phyloP scores from a whole-genome alignment of 2,329 filamentous ascomycete genomes.

The Ascosphaera pollenicola region DNA sequence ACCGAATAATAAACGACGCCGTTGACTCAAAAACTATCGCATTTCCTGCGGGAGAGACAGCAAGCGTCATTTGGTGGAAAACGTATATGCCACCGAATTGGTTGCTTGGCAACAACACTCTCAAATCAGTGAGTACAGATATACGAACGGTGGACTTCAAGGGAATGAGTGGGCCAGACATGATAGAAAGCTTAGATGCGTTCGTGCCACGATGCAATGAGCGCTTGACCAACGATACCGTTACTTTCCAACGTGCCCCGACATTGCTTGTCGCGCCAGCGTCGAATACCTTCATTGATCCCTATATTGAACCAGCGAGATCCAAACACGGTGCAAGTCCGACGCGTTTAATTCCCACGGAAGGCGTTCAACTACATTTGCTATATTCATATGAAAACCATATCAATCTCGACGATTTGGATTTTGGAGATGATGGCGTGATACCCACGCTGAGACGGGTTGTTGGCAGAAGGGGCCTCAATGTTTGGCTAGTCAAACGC shows the following conservation, averaged over 20 bases:
- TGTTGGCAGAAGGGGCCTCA: constrained; percentile 25
- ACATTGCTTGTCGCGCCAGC: constrained; percentile 24
- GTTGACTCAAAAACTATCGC: constrained; percentile 3
- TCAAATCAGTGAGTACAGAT: constrained; percentile 5
- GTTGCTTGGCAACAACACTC: constrained; percentile 21
- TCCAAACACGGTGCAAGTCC: not conserved
- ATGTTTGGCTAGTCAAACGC: constrained; percentile 23
- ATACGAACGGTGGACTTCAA: constrained; percentile 26
- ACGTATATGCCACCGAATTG: constrained; percentile 31
- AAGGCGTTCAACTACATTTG: constrained; percentile 14
- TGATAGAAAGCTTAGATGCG: constrained; percentile 18
- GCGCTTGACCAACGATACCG: constrained; percentile 3
- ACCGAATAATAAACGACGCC: constrained; percentile 11
- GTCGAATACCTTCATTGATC: constrained; percentile 21
- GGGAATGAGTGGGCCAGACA: constrained; percentile 21
- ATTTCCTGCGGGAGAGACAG: constrained; percentile 3
- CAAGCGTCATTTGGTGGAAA: constrained; percentile 31
- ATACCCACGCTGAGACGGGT: constrained; percentile 23
- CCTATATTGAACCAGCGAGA: constrained; percentile 9
- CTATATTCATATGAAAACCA: constrained; percentile 25
- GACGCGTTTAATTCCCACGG: constrained; percentile 1
- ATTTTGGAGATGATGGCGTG: constrained; percentile 27
- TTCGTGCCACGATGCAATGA: constrained; percentile 12
- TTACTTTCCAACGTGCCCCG: constrained; percentile 4
- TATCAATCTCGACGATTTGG: constrained; percentile 29